Percentiles rank a stretch among this genome's conserved stretches.
These are phyloP conservation scores for Rossbeevera mucosa DNA, from an alignment of 768 basidiomycete species.

Conservation along the genomic window DNA sequence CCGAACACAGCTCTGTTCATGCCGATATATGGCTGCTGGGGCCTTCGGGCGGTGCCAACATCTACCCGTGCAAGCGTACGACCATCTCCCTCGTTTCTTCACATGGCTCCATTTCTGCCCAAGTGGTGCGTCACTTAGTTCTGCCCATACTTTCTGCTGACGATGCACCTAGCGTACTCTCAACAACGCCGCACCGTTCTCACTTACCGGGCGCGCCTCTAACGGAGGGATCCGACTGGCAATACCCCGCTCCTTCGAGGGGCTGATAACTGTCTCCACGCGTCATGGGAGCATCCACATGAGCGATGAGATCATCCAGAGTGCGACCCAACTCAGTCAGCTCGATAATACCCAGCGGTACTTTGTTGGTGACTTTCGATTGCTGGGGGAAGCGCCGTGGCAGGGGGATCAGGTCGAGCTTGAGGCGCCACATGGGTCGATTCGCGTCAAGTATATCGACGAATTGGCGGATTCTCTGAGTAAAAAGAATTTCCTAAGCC, in stretches of 20 bases:
- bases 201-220: slow-evolving; percentile 2
- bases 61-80: slow-evolving; percentile 16
- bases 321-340: slow-evolving; percentile 23
- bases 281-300: slow-evolving; percentile 15
- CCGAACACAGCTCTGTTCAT: slow-evolving; percentile 33
- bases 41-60: not conserved
- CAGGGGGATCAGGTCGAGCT: slow-evolving; percentile 17
- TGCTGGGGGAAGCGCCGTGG: slow-evolving; percentile 19
- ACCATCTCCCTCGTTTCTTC: slow-evolving; percentile 18
- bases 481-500: slow-evolving; percentile 16
- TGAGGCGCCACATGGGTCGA: slow-evolving; percentile 14
- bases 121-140: slow-evolving; percentile 17
- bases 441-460: slow-evolving; percentile 20
- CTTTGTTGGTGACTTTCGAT: slow-evolving; percentile 24
- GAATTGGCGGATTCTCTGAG: slow-evolving; percentile 1
- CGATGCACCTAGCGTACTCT: slow-evolving; percentile 10
- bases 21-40: slow-evolving; percentile 38
- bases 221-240: slow-evolving; percentile 15
- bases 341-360: slow-evolving; percentile 11
- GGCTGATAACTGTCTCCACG: slow-evolving; percentile 17
- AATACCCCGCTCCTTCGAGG: slow-evolving; percentile 22
- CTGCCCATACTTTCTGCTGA: not conserved
- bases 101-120: slow-evolving; percentile 13
- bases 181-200: slow-evolving; percentile 13
- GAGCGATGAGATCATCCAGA: slow-evolving; percentile 10